Evolutionary conservation across 202 grass and related monocot genomes (phyloP).

Genomic region (Panicum hallii): DNA sequence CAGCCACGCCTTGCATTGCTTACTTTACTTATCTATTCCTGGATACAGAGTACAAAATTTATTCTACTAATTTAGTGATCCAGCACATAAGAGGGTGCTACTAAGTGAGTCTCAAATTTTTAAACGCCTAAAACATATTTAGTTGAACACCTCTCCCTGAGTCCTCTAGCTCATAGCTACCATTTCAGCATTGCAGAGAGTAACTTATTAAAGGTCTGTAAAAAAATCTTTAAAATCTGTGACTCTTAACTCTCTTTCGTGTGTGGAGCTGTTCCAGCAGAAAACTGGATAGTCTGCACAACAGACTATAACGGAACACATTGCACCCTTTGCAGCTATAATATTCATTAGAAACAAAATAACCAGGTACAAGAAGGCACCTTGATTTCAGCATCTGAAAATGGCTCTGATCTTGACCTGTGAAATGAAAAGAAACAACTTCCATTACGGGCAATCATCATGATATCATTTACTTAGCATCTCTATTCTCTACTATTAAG

Average conservation of each 20-base stretch:
- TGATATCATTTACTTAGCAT: background rate
- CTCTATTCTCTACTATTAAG: background rate
- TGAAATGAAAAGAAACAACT: conserved; percentile 6
- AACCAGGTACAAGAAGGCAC: conserved; percentile 48
- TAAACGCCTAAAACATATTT: background rate
- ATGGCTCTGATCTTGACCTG: conserved; percentile 73
- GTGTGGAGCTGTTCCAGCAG: conserved; percentile 7
- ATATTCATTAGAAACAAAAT: conserved; percentile 24
- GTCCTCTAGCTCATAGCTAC: background rate
- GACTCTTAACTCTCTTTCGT: background rate
- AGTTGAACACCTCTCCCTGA: background rate
- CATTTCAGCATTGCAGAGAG: background rate
- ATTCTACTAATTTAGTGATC: background rate
- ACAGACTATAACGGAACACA: conserved; percentile 21
- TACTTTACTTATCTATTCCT: background rate
- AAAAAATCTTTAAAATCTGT: background rate
- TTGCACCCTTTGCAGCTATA: background rate
- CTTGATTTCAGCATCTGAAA: conserved; percentile 95
- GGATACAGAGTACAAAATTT: background rate
- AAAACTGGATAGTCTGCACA: background rate
- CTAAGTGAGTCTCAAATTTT: background rate
- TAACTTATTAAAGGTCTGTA: background rate
- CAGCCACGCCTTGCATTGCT: background rate
- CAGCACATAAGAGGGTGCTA: background rate
- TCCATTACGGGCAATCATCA: conserved; percentile 7